Conservation (phyloP, 2,329 filamentous ascomycete genomes). For the Emergomyces orientalis region DNA sequence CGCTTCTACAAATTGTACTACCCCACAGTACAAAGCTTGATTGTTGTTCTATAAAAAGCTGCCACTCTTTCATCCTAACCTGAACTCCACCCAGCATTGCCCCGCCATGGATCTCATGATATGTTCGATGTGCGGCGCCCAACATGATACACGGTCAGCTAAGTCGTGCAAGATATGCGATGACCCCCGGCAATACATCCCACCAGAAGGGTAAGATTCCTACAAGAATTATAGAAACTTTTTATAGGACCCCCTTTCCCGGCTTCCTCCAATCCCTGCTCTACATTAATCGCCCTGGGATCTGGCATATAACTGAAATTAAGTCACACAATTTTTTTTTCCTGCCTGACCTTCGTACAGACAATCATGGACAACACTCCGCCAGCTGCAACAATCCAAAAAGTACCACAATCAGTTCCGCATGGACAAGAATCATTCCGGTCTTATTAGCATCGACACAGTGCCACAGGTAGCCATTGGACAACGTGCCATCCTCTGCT, state of each 20-base stretch:
- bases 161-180: constrained; percentile 26
- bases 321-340: not conserved
- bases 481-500: constrained; percentile 61
- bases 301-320: not conserved
- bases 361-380: constrained; percentile 26
- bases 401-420: constrained; percentile 21
- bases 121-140: constrained; percentile 23
- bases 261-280: not conserved
- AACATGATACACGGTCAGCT: constrained; percentile 16
- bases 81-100: not conserved
- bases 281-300: not conserved
- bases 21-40: not conserved
- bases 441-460: constrained; percentile 23
- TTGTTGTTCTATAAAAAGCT: not conserved
- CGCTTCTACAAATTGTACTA: not conserved
- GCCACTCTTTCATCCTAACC: too few species aligned
- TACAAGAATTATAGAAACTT: too few species aligned
- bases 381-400: constrained; percentile 17
- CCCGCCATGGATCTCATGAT: constrained; percentile 20
- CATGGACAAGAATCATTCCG: constrained; percentile 13
- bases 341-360: constrained; percentile 4
- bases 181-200: constrained; percentile 26
- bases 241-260: not conserved
- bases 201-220: constrained; percentile 19
- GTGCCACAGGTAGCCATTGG: constrained; percentile 60